Conservation (phyloP, 2,329 filamentous ascomycete species). For the Cryoendolithus antarcticus region DNA sequence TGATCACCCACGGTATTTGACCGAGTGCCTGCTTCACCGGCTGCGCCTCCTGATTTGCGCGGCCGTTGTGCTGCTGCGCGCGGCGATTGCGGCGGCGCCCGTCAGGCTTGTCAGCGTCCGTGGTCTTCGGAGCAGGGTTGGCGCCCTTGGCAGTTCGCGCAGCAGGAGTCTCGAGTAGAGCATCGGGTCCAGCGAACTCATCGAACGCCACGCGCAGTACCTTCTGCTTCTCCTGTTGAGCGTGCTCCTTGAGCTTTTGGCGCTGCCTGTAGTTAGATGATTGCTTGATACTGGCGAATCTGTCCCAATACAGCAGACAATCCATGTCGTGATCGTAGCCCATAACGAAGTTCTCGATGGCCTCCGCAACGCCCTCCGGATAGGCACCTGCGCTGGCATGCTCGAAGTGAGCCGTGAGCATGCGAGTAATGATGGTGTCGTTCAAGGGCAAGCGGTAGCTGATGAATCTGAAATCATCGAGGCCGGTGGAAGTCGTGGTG, state of each 20-base stretch:
- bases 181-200: conserved; percentile 3
- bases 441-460: conserved; percentile 7
- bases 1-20: no score
- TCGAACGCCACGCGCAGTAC: conserved; percentile 3
- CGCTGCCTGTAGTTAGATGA: not conserved
- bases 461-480: conserved; percentile 7
- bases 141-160: conserved; percentile 2
- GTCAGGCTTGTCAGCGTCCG: conserved; percentile 1
- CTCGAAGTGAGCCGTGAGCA: conserved; percentile 10
- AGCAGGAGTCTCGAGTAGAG: not conserved
- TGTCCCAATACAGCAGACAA: not conserved
- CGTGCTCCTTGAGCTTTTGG: not conserved
- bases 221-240: conserved; percentile 2
- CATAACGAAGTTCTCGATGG: conserved; percentile 4
- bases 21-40: no score
- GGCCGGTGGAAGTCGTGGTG: conserved; percentile 1
- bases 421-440: conserved; percentile 8
- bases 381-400: conserved; percentile 2
- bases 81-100: conserved; percentile 6
- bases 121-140: not conserved
- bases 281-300: conserved; percentile 1
- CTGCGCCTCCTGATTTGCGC: not conserved
- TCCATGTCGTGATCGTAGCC: conserved; percentile 1
- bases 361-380: conserved; percentile 1
- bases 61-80: conserved; percentile 3